phyloP scores from a whole-genome alignment of 2,329 filamentous ascomycete genomes.

The Curvularia spicifera region DNA sequence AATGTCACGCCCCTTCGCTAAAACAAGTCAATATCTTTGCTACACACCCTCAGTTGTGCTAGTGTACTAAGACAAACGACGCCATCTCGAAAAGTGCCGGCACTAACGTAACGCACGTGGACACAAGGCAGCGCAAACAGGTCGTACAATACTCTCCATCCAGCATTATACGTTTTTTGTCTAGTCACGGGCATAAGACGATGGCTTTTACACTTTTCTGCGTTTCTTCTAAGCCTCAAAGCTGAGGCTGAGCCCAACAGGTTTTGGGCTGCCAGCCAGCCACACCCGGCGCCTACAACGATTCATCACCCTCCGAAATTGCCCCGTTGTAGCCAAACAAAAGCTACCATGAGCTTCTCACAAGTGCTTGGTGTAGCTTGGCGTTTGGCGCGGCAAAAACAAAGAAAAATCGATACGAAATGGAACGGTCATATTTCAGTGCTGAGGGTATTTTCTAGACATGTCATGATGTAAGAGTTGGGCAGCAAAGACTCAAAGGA shows the following conservation, averaged over 20 bases:
- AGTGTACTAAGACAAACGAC: background rate
- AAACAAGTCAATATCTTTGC: background rate
- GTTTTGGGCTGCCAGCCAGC: background rate
- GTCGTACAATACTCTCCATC: background rate
- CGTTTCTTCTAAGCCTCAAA: background rate
- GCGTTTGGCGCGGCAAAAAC: background rate
- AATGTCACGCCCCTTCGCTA: background rate
- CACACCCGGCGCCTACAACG: background rate
- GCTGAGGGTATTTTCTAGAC: background rate
- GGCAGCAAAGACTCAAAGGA: background rate
- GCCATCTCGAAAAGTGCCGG: constrained; percentile 4
- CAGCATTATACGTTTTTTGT: background rate
- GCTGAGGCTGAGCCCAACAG: constrained; percentile 1
- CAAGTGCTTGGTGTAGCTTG: background rate
- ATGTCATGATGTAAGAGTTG: background rate
- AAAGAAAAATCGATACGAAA: background rate
- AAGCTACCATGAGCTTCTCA: background rate
- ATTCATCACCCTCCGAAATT: background rate
- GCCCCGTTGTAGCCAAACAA: background rate
- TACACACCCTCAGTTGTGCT: background rate
- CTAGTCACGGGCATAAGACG: background rate
- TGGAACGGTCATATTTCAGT: background rate
- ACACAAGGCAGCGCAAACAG: background rate
- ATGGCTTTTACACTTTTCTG: background rate
- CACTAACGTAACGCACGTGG: background rate